Evolutionary conservation across 2,329 filamentous ascomycete species (phyloP).

Genomic region (Lasiodiplodia sp.): DNA sequence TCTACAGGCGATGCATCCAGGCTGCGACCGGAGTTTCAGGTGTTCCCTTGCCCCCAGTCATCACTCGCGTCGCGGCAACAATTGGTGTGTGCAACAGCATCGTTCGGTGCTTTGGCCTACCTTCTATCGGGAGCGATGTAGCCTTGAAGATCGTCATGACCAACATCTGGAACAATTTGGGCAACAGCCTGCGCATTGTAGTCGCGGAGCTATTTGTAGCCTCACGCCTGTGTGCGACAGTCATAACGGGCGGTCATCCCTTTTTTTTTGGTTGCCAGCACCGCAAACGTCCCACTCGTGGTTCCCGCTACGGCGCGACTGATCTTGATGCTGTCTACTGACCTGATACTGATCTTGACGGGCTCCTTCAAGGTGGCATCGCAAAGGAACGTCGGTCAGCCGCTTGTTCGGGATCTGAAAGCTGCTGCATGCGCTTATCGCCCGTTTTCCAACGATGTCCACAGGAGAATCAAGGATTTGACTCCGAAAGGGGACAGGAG

Average conservation of each 20-base stretch:
- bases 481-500: background rate
- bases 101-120: no score
- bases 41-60: background rate
- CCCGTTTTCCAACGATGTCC: background rate
- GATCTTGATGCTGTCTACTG: background rate
- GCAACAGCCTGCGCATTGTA: no score
- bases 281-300: background rate
- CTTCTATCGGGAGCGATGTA: no score
- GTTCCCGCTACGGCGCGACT: background rate
- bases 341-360: background rate
- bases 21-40: background rate
- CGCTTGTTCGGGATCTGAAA: background rate
- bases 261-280: background rate
- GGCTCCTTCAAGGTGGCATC: background rate
- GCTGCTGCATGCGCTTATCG: background rate
- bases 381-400: background rate
- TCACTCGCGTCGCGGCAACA: background rate
- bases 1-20: background rate
- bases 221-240: background rate
- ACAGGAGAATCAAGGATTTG: background rate
- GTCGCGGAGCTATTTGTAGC: background rate
- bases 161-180: no score
- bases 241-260: background rate
- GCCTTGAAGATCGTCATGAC: no score
- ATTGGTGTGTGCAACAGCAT: no score